A percentile compares a stretch with the other conserved stretches of the same genome.
These are phyloP conservation scores for Acanthamoeba sp. DNA, from an alignment of 208 protist genomes.

Conservation along the genomic window DNA sequence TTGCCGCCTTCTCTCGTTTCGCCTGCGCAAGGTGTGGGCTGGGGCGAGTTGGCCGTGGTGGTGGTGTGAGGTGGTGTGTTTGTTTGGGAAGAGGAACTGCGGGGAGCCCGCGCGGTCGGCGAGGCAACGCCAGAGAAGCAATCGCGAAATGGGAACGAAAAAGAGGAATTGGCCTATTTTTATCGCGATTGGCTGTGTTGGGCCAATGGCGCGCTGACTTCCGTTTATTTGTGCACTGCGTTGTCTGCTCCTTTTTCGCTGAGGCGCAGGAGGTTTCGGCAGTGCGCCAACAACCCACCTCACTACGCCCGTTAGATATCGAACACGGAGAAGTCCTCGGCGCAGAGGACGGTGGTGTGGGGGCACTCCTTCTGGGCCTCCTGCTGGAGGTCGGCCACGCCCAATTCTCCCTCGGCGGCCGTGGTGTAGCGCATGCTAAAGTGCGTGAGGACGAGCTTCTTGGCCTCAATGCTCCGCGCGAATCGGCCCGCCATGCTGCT, in stretches of 20 bases:
- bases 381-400: conserved; percentile 23
- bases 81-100: no score
- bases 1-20: background rate
- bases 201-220: background rate
- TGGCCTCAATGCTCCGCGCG: conserved; percentile 67
- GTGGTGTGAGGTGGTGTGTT: background rate
- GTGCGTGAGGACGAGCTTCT: conserved; percentile 79
- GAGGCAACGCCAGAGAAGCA: background rate
- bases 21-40: background rate
- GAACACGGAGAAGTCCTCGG: conserved; percentile 47
- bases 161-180: background rate
- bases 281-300: background rate
- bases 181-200: background rate
- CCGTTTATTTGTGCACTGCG: background rate
- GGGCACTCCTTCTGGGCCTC: conserved; percentile 71
- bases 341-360: conserved; percentile 2
- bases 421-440: conserved; percentile 78
- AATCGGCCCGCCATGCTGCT: conserved; percentile 74
- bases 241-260: no score
- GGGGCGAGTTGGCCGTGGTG: no score
- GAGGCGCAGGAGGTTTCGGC: no score
- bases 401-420: background rate
- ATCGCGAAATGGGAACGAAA: conserved; percentile 7
- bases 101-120: no score
- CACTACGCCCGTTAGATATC: background rate